phyloP scores from a whole-genome alignment of 768 basidiomycete species.

The Lactarius hatsudake region DNA sequence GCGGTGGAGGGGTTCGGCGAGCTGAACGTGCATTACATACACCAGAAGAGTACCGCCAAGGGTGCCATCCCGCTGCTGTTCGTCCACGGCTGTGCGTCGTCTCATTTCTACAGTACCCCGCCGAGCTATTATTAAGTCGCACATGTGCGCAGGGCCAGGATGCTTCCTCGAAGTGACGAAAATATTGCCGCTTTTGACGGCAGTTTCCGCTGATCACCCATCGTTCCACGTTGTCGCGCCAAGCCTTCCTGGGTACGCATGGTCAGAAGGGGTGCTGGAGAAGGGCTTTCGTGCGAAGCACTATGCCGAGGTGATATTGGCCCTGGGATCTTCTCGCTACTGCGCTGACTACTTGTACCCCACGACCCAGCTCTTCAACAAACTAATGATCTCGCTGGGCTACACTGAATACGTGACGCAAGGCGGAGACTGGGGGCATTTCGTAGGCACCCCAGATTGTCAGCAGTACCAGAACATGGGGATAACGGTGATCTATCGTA shows the following conservation, averaged over 20 bases:
- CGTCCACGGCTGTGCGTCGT: constrained; percentile 35
- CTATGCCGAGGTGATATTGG: constrained; percentile 30
- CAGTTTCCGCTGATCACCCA: constrained; percentile 19
- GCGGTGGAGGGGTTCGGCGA: constrained; percentile 34
- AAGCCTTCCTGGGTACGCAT: constrained; percentile 33
- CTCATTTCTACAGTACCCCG: background rate
- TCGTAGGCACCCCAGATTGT: constrained; percentile 29
- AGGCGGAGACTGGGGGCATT: constrained; percentile 48
- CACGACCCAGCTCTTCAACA: constrained; percentile 29
- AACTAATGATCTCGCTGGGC: constrained; percentile 35
- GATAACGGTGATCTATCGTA: constrained; percentile 5
- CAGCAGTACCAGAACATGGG: background rate
- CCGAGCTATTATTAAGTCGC: background rate
- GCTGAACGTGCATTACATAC: constrained; percentile 39
- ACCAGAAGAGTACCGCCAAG: constrained; percentile 32
- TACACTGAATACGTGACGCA: constrained; percentile 41
- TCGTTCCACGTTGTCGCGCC: constrained; percentile 34
- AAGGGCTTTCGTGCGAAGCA: constrained; percentile 30
- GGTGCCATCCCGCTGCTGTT: constrained; percentile 35
- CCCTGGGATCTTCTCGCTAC: background rate
- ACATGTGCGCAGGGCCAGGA: constrained; percentile 18
- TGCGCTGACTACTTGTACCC: background rate
- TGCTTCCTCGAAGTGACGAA: constrained; percentile 27
- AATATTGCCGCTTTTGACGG: constrained; percentile 32
- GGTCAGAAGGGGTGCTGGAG: constrained; percentile 30